Base-by-base conservation (phyloP, 306 rosid genomes). In the Inga leiocalycina region DNA sequence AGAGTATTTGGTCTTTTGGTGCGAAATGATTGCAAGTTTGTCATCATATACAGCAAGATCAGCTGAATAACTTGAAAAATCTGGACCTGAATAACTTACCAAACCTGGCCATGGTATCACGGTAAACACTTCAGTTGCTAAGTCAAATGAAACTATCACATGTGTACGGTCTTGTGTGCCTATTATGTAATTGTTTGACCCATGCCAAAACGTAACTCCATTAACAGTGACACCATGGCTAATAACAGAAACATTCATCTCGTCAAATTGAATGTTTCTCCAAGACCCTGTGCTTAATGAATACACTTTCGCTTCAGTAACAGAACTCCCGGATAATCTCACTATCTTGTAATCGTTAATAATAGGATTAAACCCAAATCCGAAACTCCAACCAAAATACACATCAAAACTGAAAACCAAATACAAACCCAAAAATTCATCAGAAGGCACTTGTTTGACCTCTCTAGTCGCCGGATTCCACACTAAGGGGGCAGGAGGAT, bases 341-440 rank as follows among this genome's bases (percentile, higher is more conserved):
- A 17, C 61, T 17, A 19, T 19, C 61, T 54, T 54, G 61, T 54
- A 54, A 19, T 54, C 22, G 19, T 54, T 54, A 19, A 54, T 54
- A 1, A 6, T 19, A 6, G 61, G 61, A 19, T 16, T 49, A 16
- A 19, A 17, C 24, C 61, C 61, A 54, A 54, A 17, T 19, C 61
- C 61, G n/a, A 54, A 16, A 1, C 0, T 0, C 61, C 61, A 19
- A 17, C 8, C 17, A 49, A 49, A 49, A 49, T 49, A 16, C 16
- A 48, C 2, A 12, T 16, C 19, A 49, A 14, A 11, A 39, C 0
- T 0, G 1, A 6, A 0, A 37, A 5, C 14, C 54, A 5, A 16
- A 49, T 49, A 5, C 56, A 51, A 14, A 52, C 6, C n/a, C 6
- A 22, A 16, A 17, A 54, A 19, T 4, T 19, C 24, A 6, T 19